phyloP scores from a whole-genome alignment of 2,329 filamentous ascomycete genomes.

The Fusarium dimerum region DNA sequence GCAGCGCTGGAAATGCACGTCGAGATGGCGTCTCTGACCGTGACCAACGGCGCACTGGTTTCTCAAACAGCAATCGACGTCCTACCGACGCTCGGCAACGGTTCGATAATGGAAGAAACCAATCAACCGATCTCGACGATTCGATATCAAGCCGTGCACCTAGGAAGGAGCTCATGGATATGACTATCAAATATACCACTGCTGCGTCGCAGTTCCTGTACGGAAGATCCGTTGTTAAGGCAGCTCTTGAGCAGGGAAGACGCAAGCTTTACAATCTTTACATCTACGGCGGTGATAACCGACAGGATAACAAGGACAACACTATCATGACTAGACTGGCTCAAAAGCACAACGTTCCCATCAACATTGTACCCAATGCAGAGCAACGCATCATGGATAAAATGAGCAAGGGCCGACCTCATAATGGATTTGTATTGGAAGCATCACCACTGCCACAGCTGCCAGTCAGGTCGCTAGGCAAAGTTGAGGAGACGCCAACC shows the following conservation, averaged over 20 bases:
- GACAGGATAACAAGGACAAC: slow-evolving; percentile 51
- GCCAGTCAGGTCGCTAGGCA: slow-evolving; percentile 62
- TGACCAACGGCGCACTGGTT: background rate
- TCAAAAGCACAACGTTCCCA: slow-evolving; percentile 48
- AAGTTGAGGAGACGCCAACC: slow-evolving; percentile 45
- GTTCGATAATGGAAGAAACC: slow-evolving; percentile 9
- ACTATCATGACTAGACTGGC: slow-evolving; percentile 48
- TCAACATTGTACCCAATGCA: slow-evolving; percentile 59
- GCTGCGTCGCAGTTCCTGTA: slow-evolving; percentile 92
- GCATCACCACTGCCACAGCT: slow-evolving; percentile 77
- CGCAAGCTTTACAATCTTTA: slow-evolving; percentile 86
- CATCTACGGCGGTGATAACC: slow-evolving; percentile 62
- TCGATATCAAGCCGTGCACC: slow-evolving; percentile 18
- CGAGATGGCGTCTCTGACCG: background rate
- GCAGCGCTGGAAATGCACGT: background rate
- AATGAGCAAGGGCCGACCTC: slow-evolving; percentile 78
- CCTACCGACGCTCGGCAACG: slow-evolving; percentile 2
- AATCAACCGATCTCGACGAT: background rate
- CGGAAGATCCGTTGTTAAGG: slow-evolving; percentile 76
- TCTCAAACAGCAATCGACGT: background rate
- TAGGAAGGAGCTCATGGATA: slow-evolving; percentile 37
- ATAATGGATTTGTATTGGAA: slow-evolving; percentile 89
- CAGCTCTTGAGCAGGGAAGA: slow-evolving; percentile 66
- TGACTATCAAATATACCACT: slow-evolving; percentile 64
- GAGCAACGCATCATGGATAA: slow-evolving; percentile 76